Evolutionary conservation across 2,329 filamentous ascomycete genomes (phyloP).

Genomic region (Biscogniauxia sp.): DNA sequence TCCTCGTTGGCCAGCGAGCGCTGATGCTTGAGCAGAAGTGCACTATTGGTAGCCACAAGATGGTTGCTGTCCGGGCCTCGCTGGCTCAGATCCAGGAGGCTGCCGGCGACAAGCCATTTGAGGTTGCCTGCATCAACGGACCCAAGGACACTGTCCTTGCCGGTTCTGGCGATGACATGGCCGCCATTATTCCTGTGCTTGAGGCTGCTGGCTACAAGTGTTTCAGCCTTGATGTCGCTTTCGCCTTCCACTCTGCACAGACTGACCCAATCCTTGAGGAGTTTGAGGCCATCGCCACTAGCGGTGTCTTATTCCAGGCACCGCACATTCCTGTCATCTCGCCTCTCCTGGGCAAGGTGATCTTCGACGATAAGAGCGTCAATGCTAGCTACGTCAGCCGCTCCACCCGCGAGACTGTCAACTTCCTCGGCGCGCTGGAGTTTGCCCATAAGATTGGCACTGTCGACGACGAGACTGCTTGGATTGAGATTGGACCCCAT

Average conservation of each 20-base stretch:
- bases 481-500: conserved; percentile 68
- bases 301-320: no score
- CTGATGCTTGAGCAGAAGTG: neutral
- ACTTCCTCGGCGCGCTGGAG: conserved; percentile 60
- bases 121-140: conserved; percentile 68
- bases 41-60: neutral
- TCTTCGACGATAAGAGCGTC: no score
- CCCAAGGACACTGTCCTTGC: conserved; percentile 68
- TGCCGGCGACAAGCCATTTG: conserved; percentile 26
- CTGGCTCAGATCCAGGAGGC: no score
- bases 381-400: conserved; percentile 60
- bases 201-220: conserved; percentile 53
- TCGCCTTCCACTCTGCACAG: no score
- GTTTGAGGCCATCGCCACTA: no score
- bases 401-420: conserved; percentile 62
- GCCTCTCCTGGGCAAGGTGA: no score
- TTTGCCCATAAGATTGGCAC: conserved; percentile 46
- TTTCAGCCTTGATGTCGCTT: no score
- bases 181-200: conserved; percentile 32
- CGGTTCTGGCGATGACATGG: conserved; percentile 37
- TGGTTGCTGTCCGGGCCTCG: no score
- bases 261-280: no score
- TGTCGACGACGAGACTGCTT: conserved; percentile 56
- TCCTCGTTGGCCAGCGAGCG: conserved; percentile 60
- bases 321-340: no score